Conservation (phyloP, 352 stramenopile genomes). For the Phytopythium ostracodes region DNA sequence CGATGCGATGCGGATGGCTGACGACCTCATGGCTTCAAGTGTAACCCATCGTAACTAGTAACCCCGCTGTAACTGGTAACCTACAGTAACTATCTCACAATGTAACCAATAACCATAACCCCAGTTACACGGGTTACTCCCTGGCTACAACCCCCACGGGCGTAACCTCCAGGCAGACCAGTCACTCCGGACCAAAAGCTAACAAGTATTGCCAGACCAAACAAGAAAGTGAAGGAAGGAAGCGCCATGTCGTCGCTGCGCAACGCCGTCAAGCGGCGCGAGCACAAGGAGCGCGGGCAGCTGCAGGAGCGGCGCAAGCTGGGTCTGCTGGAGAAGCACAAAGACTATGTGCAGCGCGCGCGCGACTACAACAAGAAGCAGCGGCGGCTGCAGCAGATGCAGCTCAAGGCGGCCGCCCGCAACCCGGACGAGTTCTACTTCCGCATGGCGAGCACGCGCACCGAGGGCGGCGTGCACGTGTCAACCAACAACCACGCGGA, state of each 20-base stretch:
- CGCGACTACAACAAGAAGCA: slow-evolving; percentile 96
- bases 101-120: background rate
- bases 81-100: too few species aligned
- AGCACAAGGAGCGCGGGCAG: slow-evolving; percentile 98
- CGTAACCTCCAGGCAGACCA: background rate
- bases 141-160: background rate
- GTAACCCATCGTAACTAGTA: too few species aligned
- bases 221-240: background rate
- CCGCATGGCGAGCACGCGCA: slow-evolving; percentile 90
- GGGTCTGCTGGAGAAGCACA: slow-evolving; percentile 97
- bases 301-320: slow-evolving; percentile 90
- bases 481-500: slow-evolving; percentile 69
- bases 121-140: background rate
- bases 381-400: slow-evolving; percentile 82
- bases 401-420: slow-evolving; percentile 91
- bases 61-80: too few species aligned
- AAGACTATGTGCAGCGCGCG: slow-evolving; percentile 97
- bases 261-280: slow-evolving; percentile 98
- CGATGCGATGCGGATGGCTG: too few species aligned
- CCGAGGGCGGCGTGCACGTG: slow-evolving; percentile 68
- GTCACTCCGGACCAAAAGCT: background rate
- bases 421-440: slow-evolving; percentile 99
- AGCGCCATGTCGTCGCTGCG: slow-evolving; percentile 79
- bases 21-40: too few species aligned
- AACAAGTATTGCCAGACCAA: background rate